Evolutionary conservation across 495 filamentous ascomycete genomes (phyloP), one percentile per base, ranked within the genome.

Genomic region (Neurospora cerealis): DNA sequence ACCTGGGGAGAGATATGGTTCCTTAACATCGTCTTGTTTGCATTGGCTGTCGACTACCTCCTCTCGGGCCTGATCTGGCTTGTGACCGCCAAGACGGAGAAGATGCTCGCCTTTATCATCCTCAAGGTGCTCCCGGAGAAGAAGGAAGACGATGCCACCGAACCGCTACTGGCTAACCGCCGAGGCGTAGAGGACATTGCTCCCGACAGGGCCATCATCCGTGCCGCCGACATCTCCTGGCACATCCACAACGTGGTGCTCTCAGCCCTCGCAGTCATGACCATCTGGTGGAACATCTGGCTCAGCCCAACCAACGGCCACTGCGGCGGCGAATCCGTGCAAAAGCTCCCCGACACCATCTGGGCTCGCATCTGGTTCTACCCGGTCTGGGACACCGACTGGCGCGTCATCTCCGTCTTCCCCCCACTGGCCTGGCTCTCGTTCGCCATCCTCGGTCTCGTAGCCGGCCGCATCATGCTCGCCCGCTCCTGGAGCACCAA

Each of bases 221-320:
- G 76, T 44, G 80, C 79, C 5, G 74, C 74, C 13, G 75, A 78
- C 17, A 74, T 80, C 7, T 78, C 79, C 8, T 82, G 81, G 80
- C 78, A 81, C 34, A 9, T 76, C 4, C 79, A 81, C 73, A 81
- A 83, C 54, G 73, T 37, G 2, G 19, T 75, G 15, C 73, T 83
- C 28, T 39, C 77, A 0, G 73, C 41, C 3, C 70, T 80, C 15
- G 72, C 77, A 9, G 37, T 74, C 21, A 74, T 79, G 32, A 76
- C 78, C 37, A 82, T 82, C 34, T 79, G 75, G 77, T 83, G 81
- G 81, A 83, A 83, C 46, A 72, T 78, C 2, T 80, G 78, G 79
- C 54, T 81, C 19, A 80, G 80, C 17, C 79, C 79, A 0, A 77
- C 79, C 15, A 73, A 74, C 32, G 81, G 81, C 11, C 74, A 75